phyloP scores from a whole-genome alignment of 148 eudicot genomes.

The Beta vulgaris region DNA sequence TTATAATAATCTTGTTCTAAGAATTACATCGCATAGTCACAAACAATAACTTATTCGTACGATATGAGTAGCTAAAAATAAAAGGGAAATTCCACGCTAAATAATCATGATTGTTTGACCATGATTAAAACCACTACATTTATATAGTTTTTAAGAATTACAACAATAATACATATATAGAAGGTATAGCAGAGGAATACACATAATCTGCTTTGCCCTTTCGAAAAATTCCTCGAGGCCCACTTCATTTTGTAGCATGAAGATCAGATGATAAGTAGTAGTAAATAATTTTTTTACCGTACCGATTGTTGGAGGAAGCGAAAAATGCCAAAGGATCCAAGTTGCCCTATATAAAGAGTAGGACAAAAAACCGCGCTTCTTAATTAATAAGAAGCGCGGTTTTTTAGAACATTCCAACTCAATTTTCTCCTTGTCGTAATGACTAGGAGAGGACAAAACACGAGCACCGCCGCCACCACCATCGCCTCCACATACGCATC shows the following conservation, averaged over 20 bases:
- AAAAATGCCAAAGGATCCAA: slow-evolving; percentile 42
- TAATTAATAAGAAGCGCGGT: neutral
- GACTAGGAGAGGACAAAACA: slow-evolving; percentile 23
- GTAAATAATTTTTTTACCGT: no score
- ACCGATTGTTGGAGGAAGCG: slow-evolving; percentile 23
- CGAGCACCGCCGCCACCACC: slow-evolving; percentile 6
- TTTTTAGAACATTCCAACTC: slow-evolving; percentile 9
- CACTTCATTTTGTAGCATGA: slow-evolving; percentile 36
- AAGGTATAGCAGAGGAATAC: slow-evolving; percentile 13
- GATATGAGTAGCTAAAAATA: neutral
- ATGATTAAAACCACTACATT: slow-evolving; percentile 2
- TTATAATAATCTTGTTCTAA: neutral
- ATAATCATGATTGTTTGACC: neutral
- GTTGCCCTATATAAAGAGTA: slow-evolving; percentile 32
- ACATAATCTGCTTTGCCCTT: slow-evolving; percentile 37
- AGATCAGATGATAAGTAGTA: neutral
- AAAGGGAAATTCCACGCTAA: neutral
- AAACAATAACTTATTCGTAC: neutral
- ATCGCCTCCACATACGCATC: neutral
- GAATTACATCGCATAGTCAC: neutral
- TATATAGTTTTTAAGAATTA: neutral
- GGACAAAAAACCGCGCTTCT: neutral
- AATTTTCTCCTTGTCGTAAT: slow-evolving; percentile 11
- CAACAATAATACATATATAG: neutral
- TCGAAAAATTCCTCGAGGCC: slow-evolving; percentile 35